Evolutionary conservation across 2,329 filamentous ascomycete genomes (phyloP).

Genomic region (Ophiostoma montium): DNA sequence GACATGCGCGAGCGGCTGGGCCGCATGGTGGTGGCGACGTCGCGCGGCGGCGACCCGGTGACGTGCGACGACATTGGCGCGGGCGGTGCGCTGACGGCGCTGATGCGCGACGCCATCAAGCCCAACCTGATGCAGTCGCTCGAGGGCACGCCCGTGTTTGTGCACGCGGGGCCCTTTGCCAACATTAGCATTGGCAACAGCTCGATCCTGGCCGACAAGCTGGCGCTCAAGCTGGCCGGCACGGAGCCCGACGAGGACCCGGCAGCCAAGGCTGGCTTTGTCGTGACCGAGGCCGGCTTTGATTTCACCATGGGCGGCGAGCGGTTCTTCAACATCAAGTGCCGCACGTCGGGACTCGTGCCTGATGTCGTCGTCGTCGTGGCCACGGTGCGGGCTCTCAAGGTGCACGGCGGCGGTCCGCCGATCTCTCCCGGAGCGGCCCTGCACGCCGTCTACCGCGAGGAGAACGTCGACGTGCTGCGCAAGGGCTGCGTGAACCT

Average conservation of each 20-base stretch:
- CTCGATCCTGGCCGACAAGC: conserved; percentile 86
- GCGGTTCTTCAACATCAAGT: conserved; percentile 99
- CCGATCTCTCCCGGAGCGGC: conserved; percentile 77
- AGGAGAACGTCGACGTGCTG: conserved; percentile 86
- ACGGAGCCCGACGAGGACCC: conserved; percentile 86
- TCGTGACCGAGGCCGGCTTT: conserved; percentile 93
- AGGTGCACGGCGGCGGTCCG: conserved; percentile 94
- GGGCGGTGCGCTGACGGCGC: conserved; percentile 77
- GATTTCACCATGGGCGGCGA: conserved; percentile 99
- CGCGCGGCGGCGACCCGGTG: conserved; percentile 71
- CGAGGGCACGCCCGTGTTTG: conserved; percentile 93
- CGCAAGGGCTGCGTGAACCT: conserved; percentile 86
- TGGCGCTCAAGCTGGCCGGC: conserved; percentile 89
- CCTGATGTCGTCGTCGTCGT: conserved; percentile 93
- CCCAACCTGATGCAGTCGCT: conserved; percentile 97
- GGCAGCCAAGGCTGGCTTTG: conserved; percentile 71
- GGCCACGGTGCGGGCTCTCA: conserved; percentile 86
- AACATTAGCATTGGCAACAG: conserved; percentile 98
- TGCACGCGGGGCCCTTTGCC: conserved; percentile 93
- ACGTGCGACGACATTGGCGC: conserved; percentile 93
- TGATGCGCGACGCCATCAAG: conserved; percentile 98
- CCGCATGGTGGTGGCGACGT: conserved; percentile 89
- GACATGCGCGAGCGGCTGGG: conserved; percentile 92
- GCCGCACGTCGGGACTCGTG: conserved; percentile 79
- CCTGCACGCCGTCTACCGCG: conserved; percentile 76